Conservation (phyloP, 2,329 filamentous ascomycete species). For the Colletotrichum sp. region DNA sequence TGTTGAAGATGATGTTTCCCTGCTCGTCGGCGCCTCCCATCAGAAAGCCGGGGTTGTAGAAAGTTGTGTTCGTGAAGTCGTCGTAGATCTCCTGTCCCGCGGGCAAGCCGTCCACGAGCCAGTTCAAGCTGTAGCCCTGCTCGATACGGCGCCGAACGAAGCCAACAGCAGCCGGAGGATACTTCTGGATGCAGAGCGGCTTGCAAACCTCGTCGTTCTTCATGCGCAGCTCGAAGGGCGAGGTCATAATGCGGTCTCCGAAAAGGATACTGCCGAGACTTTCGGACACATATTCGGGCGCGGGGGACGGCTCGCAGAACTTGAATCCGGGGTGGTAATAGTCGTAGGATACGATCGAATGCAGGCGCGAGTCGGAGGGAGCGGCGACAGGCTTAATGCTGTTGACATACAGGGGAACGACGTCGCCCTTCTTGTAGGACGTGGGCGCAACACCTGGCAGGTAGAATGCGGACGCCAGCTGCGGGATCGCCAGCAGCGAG, state of each 20-base stretch:
- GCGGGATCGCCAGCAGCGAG: slow-evolving; percentile 55
- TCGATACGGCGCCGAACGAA: slow-evolving; percentile 86
- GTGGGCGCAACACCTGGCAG: slow-evolving; percentile 94
- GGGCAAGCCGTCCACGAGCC: slow-evolving; percentile 92
- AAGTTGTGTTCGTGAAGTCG: slow-evolving; percentile 75
- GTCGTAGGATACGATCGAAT: slow-evolving; percentile 94
- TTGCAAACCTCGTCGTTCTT: slow-evolving; percentile 87
- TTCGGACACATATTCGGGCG: slow-evolving; percentile 82
- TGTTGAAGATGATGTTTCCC: slow-evolving; percentile 74
- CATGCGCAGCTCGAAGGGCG: slow-evolving; percentile 90
- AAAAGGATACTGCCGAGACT: slow-evolving; percentile 96
- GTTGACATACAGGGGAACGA: slow-evolving; percentile 91
- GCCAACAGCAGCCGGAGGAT: slow-evolving; percentile 67
- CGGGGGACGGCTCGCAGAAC: slow-evolving; percentile 83
- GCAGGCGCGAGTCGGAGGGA: slow-evolving; percentile 77
- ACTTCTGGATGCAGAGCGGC: slow-evolving; percentile 71
- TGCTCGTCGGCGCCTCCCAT: slow-evolving; percentile 67
- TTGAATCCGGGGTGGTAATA: slow-evolving; percentile 91
- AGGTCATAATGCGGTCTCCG: slow-evolving; percentile 96
- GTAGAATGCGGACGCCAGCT: slow-evolving; percentile 80
- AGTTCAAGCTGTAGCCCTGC: slow-evolving; percentile 91
- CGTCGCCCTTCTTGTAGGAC: slow-evolving; percentile 81
- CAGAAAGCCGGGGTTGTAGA: slow-evolving; percentile 91
- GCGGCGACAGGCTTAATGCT: slow-evolving; percentile 86
- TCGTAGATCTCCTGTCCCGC: slow-evolving; percentile 86